Percentiles rank a stretch among this genome's conserved stretches.
phyloP scores from a whole-genome alignment of 768 basidiomycete species.

The Dacryopinax spathularia region DNA sequence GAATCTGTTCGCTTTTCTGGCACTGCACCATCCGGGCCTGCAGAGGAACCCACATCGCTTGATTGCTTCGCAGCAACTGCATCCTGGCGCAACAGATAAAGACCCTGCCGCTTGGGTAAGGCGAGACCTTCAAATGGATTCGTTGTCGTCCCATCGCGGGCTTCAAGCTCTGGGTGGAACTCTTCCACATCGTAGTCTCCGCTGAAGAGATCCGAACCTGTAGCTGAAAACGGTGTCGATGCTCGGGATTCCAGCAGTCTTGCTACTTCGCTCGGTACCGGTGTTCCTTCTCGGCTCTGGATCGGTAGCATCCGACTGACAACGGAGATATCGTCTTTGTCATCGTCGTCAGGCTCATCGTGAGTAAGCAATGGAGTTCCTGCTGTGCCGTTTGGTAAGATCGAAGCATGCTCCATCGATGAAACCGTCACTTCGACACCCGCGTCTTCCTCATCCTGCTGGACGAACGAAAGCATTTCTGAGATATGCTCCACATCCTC shows the following conservation, averaged over 20 bases:
- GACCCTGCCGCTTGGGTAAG: not conserved
- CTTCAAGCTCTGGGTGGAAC: not conserved
- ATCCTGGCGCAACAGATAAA: not conserved
- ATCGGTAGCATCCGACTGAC: not conserved
- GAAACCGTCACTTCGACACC: too few relatives aligned
- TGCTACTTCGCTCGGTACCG: not conserved
- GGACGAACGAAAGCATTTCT: too few relatives aligned
- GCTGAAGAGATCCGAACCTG: not conserved
- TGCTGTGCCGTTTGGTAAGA: too few relatives aligned
- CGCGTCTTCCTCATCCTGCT: too few relatives aligned
- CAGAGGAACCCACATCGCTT: too few relatives aligned
- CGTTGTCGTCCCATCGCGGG: not conserved
- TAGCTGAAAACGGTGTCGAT: not conserved
- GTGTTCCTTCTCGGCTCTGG: not conserved
- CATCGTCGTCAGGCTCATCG: not conserved
- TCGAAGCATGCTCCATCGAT: too few relatives aligned
- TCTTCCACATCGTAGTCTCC: not conserved
- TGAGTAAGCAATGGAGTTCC: too few relatives aligned
- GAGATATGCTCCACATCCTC: too few relatives aligned
- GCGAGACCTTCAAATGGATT: not conserved
- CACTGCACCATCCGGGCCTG: too few relatives aligned
- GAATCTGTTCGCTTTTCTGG: too few relatives aligned
- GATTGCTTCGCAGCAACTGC: too few relatives aligned
- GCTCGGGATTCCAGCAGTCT: not conserved
- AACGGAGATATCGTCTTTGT: not conserved